Evolutionary conservation across 345 rosid genomes (phyloP).

Genomic region (Balakata baccata): DNA sequence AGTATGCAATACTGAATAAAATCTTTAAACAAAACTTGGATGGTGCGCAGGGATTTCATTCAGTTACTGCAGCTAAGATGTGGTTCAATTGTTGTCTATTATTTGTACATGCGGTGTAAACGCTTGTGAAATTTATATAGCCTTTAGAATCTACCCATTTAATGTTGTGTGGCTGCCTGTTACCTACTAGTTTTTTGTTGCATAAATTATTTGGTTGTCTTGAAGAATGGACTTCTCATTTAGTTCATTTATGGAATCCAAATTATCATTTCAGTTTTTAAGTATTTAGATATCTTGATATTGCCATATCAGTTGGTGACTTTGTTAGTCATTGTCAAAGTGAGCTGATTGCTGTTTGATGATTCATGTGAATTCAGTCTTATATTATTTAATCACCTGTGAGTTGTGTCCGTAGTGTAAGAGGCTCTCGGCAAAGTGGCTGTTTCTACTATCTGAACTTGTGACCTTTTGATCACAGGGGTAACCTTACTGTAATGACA

Average conservation of each 20-base stretch:
- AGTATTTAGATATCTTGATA: background rate
- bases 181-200: background rate
- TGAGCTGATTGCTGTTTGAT: background rate
- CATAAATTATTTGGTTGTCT: background rate
- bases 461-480: background rate
- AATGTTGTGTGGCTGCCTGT: background rate
- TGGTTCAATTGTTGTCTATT: background rate
- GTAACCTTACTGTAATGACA: background rate
- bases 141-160: background rate
- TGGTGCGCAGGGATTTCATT: background rate
- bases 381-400: background rate
- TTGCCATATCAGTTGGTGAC: background rate
- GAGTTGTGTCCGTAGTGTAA: background rate
- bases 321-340: background rate
- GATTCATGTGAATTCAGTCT: background rate
- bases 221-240: background rate
- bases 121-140: background rate
- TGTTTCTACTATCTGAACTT: background rate
- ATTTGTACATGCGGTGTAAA: background rate
- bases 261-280: constrained; percentile 1
- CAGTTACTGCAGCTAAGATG: background rate
- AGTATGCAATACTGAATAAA: background rate
- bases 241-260: background rate
- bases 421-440: background rate
- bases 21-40: background rate